phyloP scores from a whole-genome alignment of 2,329 filamentous ascomycete genomes.

The Aspergillus sp. region DNA sequence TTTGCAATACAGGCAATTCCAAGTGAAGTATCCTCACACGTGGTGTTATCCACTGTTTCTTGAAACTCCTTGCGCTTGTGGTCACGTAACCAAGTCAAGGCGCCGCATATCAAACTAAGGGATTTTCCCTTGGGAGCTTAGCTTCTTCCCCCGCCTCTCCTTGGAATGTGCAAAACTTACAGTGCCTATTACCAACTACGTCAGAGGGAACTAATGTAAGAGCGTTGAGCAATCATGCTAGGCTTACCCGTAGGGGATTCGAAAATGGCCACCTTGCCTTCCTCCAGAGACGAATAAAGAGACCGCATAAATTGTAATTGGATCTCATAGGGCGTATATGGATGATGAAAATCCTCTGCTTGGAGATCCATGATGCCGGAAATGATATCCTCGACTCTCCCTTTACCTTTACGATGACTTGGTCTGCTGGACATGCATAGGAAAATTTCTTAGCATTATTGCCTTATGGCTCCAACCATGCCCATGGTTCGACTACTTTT shows the following conservation, averaged over 20 bases:
- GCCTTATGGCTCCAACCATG: too few species aligned
- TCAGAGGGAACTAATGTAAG: slow-evolving; percentile 7
- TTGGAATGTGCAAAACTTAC: slow-evolving; percentile 22
- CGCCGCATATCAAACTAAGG: slow-evolving; percentile 79
- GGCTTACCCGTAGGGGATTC: slow-evolving; percentile 82
- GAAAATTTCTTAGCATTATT: too few species aligned
- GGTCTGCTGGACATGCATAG: too few species aligned
- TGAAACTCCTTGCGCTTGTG: slow-evolving; percentile 61
- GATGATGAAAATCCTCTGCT: slow-evolving; percentile 67
- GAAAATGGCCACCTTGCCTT: slow-evolving; percentile 77
- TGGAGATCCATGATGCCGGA: slow-evolving; percentile 25
- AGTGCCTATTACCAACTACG: slow-evolving; percentile 29
- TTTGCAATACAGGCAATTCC: neutral
- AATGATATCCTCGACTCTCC: neutral
- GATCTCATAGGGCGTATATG: slow-evolving; percentile 79
- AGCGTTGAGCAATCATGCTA: neutral
- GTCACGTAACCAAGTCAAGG: slow-evolving; percentile 83
- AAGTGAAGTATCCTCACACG: slow-evolving; percentile 28
- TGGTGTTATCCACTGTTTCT: slow-evolving; percentile 43
- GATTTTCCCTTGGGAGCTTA: slow-evolving; percentile 64
- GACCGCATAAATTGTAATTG: slow-evolving; percentile 82
- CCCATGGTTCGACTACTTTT: too few species aligned
- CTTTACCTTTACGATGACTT: too few species aligned
- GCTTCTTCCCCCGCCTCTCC: neutral
- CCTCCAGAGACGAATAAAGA: slow-evolving; percentile 70